phyloP scores from a whole-genome alignment of 202 grass and related monocot species.

The Elaeis oleifera region DNA sequence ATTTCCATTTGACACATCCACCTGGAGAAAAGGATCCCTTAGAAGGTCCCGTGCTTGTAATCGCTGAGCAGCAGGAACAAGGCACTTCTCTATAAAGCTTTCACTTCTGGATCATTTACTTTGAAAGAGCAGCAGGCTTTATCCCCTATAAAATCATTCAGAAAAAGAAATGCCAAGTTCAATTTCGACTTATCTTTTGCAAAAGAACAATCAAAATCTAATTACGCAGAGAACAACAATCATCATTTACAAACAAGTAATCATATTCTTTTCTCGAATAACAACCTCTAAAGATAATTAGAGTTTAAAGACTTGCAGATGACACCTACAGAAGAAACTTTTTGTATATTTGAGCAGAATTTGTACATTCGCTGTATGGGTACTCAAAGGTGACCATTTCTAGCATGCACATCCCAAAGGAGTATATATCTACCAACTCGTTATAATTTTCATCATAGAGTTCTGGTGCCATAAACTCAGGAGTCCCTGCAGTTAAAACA shows the following conservation, averaged over 20 bases:
- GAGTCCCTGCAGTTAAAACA: constrained; percentile 36
- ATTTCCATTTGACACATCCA: constrained; percentile 11
- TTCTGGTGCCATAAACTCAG: constrained; percentile 66
- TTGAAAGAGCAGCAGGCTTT: constrained; percentile 1
- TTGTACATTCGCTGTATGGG: constrained; percentile 53
- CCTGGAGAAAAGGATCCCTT: constrained; percentile 40
- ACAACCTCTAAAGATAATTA: no score
- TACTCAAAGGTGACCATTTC: constrained; percentile 60
- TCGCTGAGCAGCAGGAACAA: constrained; percentile 1
- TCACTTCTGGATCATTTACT: not conserved
- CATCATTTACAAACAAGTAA: no score
- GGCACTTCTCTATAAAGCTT: constrained; percentile 4
- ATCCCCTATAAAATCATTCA: constrained; percentile 3
- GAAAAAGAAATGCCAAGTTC: not conserved
- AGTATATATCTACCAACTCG: constrained; percentile 61
- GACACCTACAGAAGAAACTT: constrained; percentile 41
- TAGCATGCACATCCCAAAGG: constrained; percentile 74
- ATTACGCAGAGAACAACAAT: no score
- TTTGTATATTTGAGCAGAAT: constrained; percentile 45
- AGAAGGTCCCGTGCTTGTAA: constrained; percentile 34
- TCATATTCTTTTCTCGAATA: no score
- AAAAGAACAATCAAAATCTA: no score
- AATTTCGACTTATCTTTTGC: no score
- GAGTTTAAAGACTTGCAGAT: not conserved
- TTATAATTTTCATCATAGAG: constrained; percentile 45